Evolutionary conservation across 1,284 basidiomycete genomes (phyloP).

Genomic region (Ceratobasidium sp.): DNA sequence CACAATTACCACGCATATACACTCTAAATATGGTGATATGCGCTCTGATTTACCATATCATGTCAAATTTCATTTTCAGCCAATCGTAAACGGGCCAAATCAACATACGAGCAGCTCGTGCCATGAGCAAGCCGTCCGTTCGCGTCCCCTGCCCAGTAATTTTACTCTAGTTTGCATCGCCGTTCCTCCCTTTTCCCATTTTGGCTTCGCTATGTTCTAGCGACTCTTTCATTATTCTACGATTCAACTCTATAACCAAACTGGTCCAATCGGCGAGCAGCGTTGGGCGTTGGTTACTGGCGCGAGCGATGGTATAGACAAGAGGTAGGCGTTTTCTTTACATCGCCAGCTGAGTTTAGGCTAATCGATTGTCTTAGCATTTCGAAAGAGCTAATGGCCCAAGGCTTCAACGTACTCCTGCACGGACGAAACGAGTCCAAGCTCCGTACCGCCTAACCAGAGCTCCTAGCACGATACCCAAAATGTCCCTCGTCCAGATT

Average conservation of each 20-base stretch:
- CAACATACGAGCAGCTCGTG: too few relatives aligned
- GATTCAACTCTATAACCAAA: slow-evolving; percentile 13
- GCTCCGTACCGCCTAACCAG: slow-evolving; percentile 17
- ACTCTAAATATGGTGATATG: too few relatives aligned
- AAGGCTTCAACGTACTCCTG: slow-evolving; percentile 47
- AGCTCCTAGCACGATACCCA: background rate
- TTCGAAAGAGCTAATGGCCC: slow-evolving; percentile 12
- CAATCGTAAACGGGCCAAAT: too few relatives aligned
- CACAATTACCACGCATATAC: too few relatives aligned
- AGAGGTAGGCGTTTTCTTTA: slow-evolving; percentile 16
- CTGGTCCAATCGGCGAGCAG: background rate
- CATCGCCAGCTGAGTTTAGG: too few relatives aligned
- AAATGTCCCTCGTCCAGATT: background rate
- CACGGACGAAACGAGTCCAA: slow-evolving; percentile 43
- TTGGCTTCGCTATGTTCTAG: slow-evolving; percentile 6
- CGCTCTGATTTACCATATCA: too few relatives aligned
- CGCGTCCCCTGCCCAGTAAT: too few relatives aligned
- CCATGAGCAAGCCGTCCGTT: too few relatives aligned
- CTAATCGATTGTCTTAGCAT: background rate
- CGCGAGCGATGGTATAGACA: slow-evolving; percentile 39
- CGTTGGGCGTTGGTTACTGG: slow-evolving; percentile 43
- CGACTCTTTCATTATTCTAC: slow-evolving; percentile 15
- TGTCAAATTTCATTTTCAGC: too few relatives aligned
- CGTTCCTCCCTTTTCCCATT: background rate
- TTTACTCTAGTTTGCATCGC: background rate